These are phyloP conservation scores for Botryotinia globosa DNA, from an alignment of 2,329 filamentous ascomycete genomes.

Conservation along the genomic window DNA sequence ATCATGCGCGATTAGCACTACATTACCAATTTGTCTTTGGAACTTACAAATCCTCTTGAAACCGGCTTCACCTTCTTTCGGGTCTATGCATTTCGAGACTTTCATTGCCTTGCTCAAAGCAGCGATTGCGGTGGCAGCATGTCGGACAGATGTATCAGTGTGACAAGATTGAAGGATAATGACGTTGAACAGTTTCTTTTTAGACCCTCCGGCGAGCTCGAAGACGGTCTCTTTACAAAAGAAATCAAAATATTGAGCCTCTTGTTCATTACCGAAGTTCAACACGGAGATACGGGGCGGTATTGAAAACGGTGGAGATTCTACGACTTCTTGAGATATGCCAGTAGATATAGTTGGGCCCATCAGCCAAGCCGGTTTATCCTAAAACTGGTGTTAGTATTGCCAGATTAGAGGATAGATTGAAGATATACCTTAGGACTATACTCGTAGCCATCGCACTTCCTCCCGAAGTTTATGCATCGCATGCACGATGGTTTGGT, in stretches of 20 bases:
- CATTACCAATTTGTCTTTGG: background rate
- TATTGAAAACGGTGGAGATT: background rate
- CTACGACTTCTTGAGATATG: conserved; percentile 5
- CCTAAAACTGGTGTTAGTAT: background rate
- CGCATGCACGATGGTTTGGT: conserved; percentile 20
- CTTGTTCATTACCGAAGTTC: conserved; percentile 25
- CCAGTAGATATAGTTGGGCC: conserved; percentile 19
- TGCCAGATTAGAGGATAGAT: background rate
- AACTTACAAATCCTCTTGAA: conserved; percentile 14
- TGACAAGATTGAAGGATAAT: conserved; percentile 28
- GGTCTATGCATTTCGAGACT: background rate
- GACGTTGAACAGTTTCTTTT: conserved; percentile 25
- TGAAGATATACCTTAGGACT: conserved; percentile 17
- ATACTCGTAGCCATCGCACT: conserved; percentile 20
- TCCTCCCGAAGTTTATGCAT: conserved; percentile 20
- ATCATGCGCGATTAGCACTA: conserved; percentile 6
- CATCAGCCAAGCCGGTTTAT: conserved; percentile 20
- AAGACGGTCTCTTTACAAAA: conserved; percentile 27
- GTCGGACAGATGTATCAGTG: conserved; percentile 24
- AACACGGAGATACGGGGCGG: conserved; percentile 5
- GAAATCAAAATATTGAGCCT: conserved; percentile 29
- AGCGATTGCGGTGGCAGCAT: conserved; percentile 25
- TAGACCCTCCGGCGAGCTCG: conserved; percentile 25
- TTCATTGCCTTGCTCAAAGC: conserved; percentile 27
- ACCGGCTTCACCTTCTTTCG: conserved; percentile 1